Conservation (phyloP, 805 yeast genomes). For the Pachysolen tannophilus region DNA sequence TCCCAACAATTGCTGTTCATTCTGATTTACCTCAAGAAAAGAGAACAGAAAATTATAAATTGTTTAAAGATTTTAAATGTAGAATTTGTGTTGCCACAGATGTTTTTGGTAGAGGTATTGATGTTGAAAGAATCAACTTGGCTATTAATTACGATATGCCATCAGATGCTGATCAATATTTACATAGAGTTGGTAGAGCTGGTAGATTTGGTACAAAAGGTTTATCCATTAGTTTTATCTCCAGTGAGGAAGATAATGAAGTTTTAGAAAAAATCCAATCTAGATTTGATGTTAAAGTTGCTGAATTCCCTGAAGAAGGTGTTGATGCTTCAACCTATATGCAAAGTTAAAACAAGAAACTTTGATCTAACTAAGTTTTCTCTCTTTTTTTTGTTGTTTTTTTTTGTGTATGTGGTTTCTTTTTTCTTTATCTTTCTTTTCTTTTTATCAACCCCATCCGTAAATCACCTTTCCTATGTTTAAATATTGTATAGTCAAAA, state of each 20-base stretch:
- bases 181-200: conserved; percentile 99
- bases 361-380: not conserved
- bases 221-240: conserved; percentile 85
- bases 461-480: too few relatives aligned
- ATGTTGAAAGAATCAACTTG: conserved; percentile 95
- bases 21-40: conserved; percentile 95
- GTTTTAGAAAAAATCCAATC: conserved; percentile 90
- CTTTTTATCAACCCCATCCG: not conserved
- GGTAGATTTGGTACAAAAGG: conserved; percentile 99
- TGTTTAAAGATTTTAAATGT: conserved; percentile 95
- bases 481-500: too few relatives aligned
- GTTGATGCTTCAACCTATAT: conserved; percentile 96
- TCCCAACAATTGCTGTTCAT: conserved; percentile 97
- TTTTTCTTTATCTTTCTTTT: not conserved
- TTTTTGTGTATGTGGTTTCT: not conserved
- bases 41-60: conserved; percentile 93
- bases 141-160: conserved; percentile 98
- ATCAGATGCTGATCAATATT: conserved; percentile 92
- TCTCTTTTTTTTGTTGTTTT: not conserved
- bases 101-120: conserved; percentile 99
- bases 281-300: conserved; percentile 91
- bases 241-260: conserved; percentile 81
- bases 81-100: conserved; percentile 98
- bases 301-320: conserved; percentile 96
- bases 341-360: conserved; percentile 56